Evolutionary conservation across 2,329 filamentous ascomycete species (phyloP), one percentile per base, ranked within the genome.

Genomic region (Nannizziopsis arthrosporioides): DNA sequence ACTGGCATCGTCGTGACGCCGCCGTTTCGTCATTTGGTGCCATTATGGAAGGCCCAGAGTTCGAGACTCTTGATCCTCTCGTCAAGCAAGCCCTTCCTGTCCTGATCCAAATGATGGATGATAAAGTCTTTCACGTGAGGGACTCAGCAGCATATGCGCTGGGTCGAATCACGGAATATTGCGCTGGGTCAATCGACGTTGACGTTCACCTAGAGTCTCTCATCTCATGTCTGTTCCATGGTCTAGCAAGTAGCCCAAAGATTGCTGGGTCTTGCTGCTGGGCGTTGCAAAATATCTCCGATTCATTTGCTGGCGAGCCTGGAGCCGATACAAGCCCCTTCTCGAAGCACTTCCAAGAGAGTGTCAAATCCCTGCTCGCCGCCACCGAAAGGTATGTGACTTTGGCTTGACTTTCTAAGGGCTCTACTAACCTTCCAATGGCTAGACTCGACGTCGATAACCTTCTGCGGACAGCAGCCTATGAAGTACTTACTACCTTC

Each of bases 231-330:
- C 78, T 98, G 8, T 98, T 98, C 73, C 80, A 82, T 57, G 92
- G 90, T 44, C 76, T 98, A 51, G 80, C 86, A 51, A 90, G 85
- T 70, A 92, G 84, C 64, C 84, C 88, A 51, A 95, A 94, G 78
- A 98, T 98, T 82, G 92, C 90, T 30, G 82, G 87, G 48, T 98
- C 92, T 27, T 96, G 92, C 80, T 98, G 92, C 73, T 95, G 93
- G 92, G 89, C 92, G 30, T 72, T 98, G 56, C 96, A 98, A 86
- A 98, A 96, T 70, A 73, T 98, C 63, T 90, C 92, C 9, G 92
- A 98, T 64, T 84, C 89, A 53, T 98, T 96, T 64, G 85, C 88
- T 27, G 87, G 88, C 50, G 89, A 95, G 48, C 76, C 82, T 48
- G 86, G 85, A 43, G 83, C 82, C 52, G 73, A 82, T 59, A 74